Conservation (phyloP, 208 protist genomes). For the Acanthamoeba lenticulata region DNA sequence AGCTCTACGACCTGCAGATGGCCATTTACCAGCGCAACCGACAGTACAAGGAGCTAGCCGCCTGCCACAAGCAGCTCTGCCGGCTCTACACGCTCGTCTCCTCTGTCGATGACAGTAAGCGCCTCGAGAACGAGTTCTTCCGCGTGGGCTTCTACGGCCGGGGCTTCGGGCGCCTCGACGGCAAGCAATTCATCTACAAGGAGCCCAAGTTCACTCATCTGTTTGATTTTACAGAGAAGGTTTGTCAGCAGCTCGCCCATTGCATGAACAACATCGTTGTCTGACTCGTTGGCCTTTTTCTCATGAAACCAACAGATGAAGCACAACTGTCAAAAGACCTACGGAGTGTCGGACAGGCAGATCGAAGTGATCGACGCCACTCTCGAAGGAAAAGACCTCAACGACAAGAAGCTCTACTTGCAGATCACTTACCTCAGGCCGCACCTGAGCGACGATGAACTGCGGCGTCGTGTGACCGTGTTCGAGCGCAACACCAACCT, state of each 20-base stretch:
- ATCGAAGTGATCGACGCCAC: background rate
- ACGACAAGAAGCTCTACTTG: too few species aligned
- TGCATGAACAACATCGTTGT: background rate
- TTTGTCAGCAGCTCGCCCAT: background rate
- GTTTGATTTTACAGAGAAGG: conserved; percentile 69
- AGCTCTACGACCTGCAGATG: conserved; percentile 81
- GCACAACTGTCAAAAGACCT: background rate
- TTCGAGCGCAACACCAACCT: conserved; percentile 65
- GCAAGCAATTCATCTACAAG: conserved; percentile 84
- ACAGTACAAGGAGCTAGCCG: conserved; percentile 67
- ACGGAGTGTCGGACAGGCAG: background rate
- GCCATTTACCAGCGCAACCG: conserved; percentile 74
- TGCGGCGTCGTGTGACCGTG: background rate
- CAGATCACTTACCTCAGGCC: conserved; percentile 56
- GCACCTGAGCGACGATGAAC: conserved; percentile 1
- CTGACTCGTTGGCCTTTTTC: too few species aligned
- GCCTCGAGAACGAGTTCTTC: conserved; percentile 81
- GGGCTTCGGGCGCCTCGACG: conserved; percentile 72
- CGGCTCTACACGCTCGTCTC: conserved; percentile 79
- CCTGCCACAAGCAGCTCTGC: conserved; percentile 75
- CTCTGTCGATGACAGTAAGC: background rate
- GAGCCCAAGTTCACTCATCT: conserved; percentile 81
- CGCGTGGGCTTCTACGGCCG: conserved; percentile 72
- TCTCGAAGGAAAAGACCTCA: too few species aligned
- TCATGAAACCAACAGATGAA: background rate